Conservation (phyloP, 345 rosid species). For the Combretum micranthum region DNA sequence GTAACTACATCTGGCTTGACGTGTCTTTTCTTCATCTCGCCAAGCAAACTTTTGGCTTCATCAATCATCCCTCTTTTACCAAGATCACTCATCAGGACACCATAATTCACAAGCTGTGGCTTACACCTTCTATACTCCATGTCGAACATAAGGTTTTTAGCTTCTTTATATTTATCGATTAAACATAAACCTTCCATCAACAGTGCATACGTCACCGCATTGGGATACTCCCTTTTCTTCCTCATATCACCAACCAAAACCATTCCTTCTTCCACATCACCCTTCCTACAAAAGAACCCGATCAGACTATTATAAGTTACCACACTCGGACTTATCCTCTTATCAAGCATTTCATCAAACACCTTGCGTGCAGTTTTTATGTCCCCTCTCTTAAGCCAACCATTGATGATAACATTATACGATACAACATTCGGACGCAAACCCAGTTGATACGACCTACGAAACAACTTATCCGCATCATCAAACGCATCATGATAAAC, state of each 20-base stretch:
- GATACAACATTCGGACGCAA: constrained; percentile 60
- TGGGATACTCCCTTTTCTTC: constrained; percentile 7
- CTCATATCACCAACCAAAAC: constrained; percentile 15
- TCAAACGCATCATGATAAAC: constrained; percentile 45
- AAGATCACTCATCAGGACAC: constrained; percentile 78
- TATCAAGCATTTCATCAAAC: constrained; percentile 55
- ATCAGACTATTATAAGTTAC: constrained; percentile 24
- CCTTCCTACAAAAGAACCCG: constrained; percentile 17
- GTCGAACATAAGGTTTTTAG: constrained; percentile 38
- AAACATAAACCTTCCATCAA: constrained; percentile 46
- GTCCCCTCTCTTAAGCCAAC: constrained; percentile 14
- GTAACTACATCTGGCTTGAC: constrained; percentile 72
- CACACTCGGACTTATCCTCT: constrained; percentile 50
- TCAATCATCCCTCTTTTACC: constrained; percentile 75
- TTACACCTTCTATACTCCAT: constrained; percentile 91
- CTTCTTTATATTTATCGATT: constrained; percentile 48
- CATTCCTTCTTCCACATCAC: constrained; percentile 10
- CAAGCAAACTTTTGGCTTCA: constrained; percentile 50
- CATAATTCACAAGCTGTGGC: constrained; percentile 51
- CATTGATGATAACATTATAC: constrained; percentile 69
- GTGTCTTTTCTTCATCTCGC: constrained; percentile 75
- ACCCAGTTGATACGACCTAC: constrained; percentile 35
- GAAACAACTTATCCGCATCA: constrained; percentile 47
- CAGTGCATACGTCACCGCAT: constrained; percentile 13
- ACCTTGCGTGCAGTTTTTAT: constrained; percentile 6